Base-by-base conservation (phyloP, 768 basidiomycete genomes). In the Suillus plorans region DNA sequence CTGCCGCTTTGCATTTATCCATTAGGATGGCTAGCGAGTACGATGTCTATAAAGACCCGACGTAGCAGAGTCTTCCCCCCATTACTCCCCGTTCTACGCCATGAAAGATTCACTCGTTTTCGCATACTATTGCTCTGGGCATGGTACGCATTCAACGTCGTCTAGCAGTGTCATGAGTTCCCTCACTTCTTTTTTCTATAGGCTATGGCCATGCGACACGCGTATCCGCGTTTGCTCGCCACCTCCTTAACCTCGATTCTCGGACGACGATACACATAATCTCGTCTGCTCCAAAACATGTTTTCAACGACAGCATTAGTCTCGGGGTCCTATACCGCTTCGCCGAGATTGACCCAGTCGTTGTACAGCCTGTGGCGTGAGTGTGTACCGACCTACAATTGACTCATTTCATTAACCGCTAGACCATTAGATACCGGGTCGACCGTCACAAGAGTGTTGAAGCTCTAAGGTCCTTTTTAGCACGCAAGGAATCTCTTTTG, bases 141-240 rank as follows among this genome's bases (percentile, higher is more conserved):
- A 91, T 71, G 90, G 89, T 89, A 61, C 63, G 84, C 68, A 44
- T 68, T 37, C 44, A 31, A 49, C 22, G 25, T 55, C 16, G 10
- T 63, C 31, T 28, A 63, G 45, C 39, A 52, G 66, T 9, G 18
- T 37, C 36, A 37, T 37, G 20, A 63, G 49, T 25, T 66, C 7
- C 63, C 45, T 42, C 22, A 44, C 45, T n/a, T 28, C 41, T 41
- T 36, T 16, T 18, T 41, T 20, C 58, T 28, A n/a, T 67, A 90
- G 88, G 89, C n/a, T 92, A 89, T 63, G 89, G 91, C n/a, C 91
- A 93, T 71, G 91, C 91, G 10, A 94, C 91, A 4, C 85, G 91
- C 44, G 91, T 92, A 18, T 90, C 90, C 18, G 91, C 91, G 1
- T 86, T 92, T 66, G 81, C 89, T 4, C 75, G 80, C 55, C 84